Evolutionary conservation across 768 basidiomycete species (phyloP), one percentile per base, ranked within the genome.

Genomic region (Psilocybe sp.): DNA sequence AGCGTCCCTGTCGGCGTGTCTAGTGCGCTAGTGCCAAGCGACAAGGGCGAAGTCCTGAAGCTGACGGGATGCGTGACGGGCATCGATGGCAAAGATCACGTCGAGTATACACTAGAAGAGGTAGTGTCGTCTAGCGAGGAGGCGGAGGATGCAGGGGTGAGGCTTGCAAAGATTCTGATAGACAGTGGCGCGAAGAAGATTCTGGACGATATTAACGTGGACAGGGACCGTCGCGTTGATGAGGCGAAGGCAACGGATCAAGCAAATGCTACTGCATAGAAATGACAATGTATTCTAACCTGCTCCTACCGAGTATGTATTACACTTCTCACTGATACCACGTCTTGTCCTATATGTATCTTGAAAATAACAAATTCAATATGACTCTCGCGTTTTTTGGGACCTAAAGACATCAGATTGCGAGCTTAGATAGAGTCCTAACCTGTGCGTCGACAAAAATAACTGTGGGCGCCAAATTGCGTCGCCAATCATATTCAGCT

Each of bases 1-100:
- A 94, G 91, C 53, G 95, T 99, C 0, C 96, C 96, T 2, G 94
- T 99, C 13, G 96, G 95, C 3, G 85, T 92, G 23, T 72, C 76
- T 44, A 84, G 82, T 23, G 69, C 64, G 40, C 65, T 87, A 49
- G 65, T 67, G 13, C 60, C 63, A 10, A 70, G 63, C 19, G 62
- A 56, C 10, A 55, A 52, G 11, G 57, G 53, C 18, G 63, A 64
- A 39, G 53, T 64, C 1, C 69, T 99, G 51, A 78, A 73, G 46
- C 66, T 98, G 43, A 83, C 83, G 4, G 91, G 88, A 0, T 88
- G 88, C 44, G 90, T 98, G 32, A 98, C 96, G 2, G 82, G 86
- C 14, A 71, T 98, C 9, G 80, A 85, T 55, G 96, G 96, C 1
- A 65, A 61, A 18, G 67, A 64, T 7, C 91, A 94, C 57, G 85